These are phyloP conservation scores for Spiromastix sp. DNA, from an alignment of 2,329 filamentous ascomycete genomes.

Conservation along the genomic window DNA sequence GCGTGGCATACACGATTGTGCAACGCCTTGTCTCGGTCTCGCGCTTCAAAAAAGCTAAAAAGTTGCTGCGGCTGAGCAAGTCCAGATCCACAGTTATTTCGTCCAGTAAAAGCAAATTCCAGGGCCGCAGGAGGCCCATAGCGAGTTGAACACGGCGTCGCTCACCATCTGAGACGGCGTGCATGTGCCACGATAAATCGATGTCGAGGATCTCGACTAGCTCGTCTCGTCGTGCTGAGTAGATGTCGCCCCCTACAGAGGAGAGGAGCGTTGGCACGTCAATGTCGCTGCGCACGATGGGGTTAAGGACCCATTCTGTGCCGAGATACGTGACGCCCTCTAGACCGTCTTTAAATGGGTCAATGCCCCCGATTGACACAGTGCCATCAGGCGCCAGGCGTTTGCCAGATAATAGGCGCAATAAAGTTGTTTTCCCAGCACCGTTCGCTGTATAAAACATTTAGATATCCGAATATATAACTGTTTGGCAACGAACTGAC, in stretches of 20 bases:
- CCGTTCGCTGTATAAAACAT: conserved; percentile 70
- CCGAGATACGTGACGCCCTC: conserved; percentile 96
- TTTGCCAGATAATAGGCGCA: conserved; percentile 90
- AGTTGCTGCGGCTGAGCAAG: conserved; percentile 71
- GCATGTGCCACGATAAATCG: conserved; percentile 87
- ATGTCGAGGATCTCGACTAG: conserved; percentile 83
- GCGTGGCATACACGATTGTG: conserved; percentile 94
- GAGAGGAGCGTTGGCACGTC: conserved; percentile 76
- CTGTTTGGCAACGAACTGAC: no score
- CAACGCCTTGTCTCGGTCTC: conserved; percentile 77
- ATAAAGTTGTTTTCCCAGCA: conserved; percentile 91
- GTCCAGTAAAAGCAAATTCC: conserved; percentile 82
- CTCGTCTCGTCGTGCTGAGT: conserved; percentile 72
- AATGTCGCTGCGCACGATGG: conserved; percentile 90
- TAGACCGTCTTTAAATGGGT: conserved; percentile 82
- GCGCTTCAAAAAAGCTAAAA: conserved; percentile 71
- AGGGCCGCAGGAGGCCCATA: conserved; percentile 88
- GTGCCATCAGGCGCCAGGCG: conserved; percentile 69
- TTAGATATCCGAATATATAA: no score
- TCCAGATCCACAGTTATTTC: conserved; percentile 97
- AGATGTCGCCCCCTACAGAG: conserved; percentile 78
- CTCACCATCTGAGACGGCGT: conserved; percentile 89
- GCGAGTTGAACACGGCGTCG: conserved; percentile 83
- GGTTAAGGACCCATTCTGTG: conserved; percentile 95
- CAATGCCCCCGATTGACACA: conserved; percentile 69